phyloP scores from a whole-genome alignment of 352 stramenopile genomes.

The Ophiocytium majus region DNA sequence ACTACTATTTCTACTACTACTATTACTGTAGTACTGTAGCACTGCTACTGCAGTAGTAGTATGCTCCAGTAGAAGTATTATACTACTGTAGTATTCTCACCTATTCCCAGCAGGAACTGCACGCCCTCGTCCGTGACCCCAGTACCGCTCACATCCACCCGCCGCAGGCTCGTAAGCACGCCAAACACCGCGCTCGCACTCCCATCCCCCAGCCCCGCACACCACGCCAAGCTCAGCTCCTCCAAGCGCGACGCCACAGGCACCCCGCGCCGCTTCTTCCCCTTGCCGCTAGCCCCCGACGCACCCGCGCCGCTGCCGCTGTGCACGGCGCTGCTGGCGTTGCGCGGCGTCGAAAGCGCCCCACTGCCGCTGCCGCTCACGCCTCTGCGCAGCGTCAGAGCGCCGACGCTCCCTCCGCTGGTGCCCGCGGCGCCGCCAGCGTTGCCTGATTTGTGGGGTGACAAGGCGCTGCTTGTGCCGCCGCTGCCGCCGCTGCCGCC shows the following conservation, averaged over 20 bases:
- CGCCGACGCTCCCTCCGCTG: no score
- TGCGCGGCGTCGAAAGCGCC: no score
- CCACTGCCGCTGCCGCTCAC: no score
- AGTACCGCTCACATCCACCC: constrained; percentile 36
- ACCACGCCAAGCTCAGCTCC: constrained; percentile 30
- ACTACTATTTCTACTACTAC: no score
- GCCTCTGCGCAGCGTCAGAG: not conserved
- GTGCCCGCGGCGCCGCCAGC: no score
- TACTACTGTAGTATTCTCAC: no score
- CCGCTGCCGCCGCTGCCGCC: not conserved
- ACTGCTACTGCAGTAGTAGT: no score
- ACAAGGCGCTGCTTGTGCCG: not conserved
- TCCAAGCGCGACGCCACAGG: constrained; percentile 6
- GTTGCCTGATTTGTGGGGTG: no score
- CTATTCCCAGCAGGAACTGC: constrained; percentile 34
- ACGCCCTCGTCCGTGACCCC: constrained; percentile 38
- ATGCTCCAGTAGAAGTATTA: no score
- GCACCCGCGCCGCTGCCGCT: not conserved
- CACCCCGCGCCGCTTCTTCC: no score
- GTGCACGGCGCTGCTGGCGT: not conserved
- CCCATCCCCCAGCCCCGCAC: constrained; percentile 22
- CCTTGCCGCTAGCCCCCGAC: not conserved
- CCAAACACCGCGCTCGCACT: not conserved
- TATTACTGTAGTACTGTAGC: no score
- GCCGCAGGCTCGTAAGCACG: constrained; percentile 27